These are phyloP conservation scores for Stephania yunnanensis DNA, from an alignment of 164 flowering plant species.

Conservation along the genomic window DNA sequence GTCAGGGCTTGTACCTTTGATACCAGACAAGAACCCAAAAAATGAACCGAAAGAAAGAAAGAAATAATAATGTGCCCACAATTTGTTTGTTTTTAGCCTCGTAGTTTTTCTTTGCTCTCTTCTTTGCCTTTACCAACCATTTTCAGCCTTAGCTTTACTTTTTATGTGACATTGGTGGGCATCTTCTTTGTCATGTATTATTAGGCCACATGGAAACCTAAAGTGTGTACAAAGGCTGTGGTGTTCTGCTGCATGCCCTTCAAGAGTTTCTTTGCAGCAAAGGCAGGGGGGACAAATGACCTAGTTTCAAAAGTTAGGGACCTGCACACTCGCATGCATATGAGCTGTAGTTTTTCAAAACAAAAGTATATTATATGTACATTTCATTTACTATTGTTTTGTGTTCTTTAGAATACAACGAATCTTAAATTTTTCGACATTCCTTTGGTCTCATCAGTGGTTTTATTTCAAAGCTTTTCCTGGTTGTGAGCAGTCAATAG, in stretches of 20 bases:
- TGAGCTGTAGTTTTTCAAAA: background rate
- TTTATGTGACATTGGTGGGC: background rate
- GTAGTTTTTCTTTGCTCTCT: background rate
- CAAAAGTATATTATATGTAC: background rate
- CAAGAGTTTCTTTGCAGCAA: background rate
- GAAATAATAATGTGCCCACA: too few relatives aligned
- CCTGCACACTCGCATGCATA: background rate
- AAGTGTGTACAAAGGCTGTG: background rate
- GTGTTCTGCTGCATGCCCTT: background rate
- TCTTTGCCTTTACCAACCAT: background rate
- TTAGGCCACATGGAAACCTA: background rate
- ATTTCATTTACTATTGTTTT: too few relatives aligned
- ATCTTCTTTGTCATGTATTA: slow-evolving; percentile 3
- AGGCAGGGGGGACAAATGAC: background rate
- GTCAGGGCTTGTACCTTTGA: too few relatives aligned
- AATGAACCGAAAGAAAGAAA: too few relatives aligned
- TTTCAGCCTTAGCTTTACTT: background rate
- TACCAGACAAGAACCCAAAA: too few relatives aligned
- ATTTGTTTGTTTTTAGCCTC: background rate
- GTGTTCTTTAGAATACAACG: background rate
- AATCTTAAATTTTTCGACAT: background rate
- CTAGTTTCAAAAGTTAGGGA: background rate
- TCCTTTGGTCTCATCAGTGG: background rate
- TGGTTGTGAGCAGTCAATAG: background rate
- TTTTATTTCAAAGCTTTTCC: background rate